Base-by-base conservation (phyloP, 495 filamentous ascomycete species). In the Neurospora hispaniola region DNA sequence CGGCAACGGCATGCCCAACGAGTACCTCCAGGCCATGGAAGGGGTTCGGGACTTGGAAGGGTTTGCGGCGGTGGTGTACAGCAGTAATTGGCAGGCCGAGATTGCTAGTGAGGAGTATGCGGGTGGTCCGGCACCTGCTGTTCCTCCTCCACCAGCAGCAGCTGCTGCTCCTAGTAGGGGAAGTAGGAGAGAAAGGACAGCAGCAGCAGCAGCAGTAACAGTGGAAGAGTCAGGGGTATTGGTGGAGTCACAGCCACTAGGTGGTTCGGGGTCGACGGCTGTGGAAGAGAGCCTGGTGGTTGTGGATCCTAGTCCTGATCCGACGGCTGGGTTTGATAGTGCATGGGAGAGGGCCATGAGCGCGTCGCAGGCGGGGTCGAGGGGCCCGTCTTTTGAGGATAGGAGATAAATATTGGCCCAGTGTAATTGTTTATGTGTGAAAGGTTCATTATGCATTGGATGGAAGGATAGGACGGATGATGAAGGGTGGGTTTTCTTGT, bases 21-120 rank as follows among this genome's bases (percentile, higher is more conserved):
- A 97, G 79, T 98, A 98, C 81, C 85, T 98, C 68, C 86, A 89
- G 71, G 91, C 87, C 1, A 93, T 95, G 88, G 95, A 98, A 76
- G 80, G 86, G 69, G 93, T 96, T 12, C 87, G 88, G 14, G 94
- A 98, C 74, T 84, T 98, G n/a, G 93, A 96, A 77, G 94, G 92
- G 0, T 98, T 98, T 75, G 93, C 95, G 5, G 95, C 96, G 2
- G 91, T 98, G 9, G 92, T 98, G 40, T 98, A 97, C 79, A 94
- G 91, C 73, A 94, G 92, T 69, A 97, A 97, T 81, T 97, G 87
- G 87, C 83, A 88, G 78, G 85, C 91, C 73, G 93, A 97, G 77
- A 89, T 91, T 69, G 89, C 88, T 70, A 79, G 76, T 35, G 80
- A 76, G 9, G 74, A 75, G 46, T 74, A 74, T 12, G 73, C 74